These are phyloP conservation scores for Pecoramyces ruminantium DNA, from an alignment of 192 early-diverging fungal genomes.

Conservation along the genomic window DNA sequence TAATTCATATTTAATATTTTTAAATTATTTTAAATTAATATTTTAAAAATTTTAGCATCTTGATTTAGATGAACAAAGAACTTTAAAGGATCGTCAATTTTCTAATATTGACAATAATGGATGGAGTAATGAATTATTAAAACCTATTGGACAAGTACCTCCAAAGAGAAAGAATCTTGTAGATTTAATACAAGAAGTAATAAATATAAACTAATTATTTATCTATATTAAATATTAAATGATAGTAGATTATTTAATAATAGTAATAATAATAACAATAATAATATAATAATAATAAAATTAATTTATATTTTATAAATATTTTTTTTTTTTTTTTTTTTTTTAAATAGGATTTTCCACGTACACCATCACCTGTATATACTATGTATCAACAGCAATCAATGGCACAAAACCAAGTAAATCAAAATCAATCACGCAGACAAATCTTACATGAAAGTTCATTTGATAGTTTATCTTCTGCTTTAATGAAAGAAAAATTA, in stretches of 20 bases:
- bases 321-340: too few relatives aligned
- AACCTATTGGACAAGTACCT: not conserved
- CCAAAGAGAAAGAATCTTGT: constrained; percentile 16
- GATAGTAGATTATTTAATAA: too few relatives aligned
- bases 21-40: too few relatives aligned
- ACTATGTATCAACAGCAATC: constrained; percentile 1
- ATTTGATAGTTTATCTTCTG: constrained; percentile 4
- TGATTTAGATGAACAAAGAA: constrained; percentile 7
- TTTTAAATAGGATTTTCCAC: constrained; percentile 5
- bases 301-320: not conserved
- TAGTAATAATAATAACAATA: too few relatives aligned
- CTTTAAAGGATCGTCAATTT: not conserved
- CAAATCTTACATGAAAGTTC: constrained; percentile 6
- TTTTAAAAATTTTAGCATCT: constrained; percentile 2
- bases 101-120: not conserved
- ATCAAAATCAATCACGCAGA: not conserved
- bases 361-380: constrained; percentile 18
- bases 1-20: too few relatives aligned
- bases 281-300: too few relatives aligned
- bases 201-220: too few relatives aligned
- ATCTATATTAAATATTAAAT: too few relatives aligned
- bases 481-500: constrained; percentile 3
- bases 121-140: not conserved
- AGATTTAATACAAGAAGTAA: constrained; percentile 12
- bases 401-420: not conserved